These are phyloP conservation scores for Fistulifera pelliculosa DNA, from an alignment of 108 stramenopile genomes.

Conservation along the genomic window DNA sequence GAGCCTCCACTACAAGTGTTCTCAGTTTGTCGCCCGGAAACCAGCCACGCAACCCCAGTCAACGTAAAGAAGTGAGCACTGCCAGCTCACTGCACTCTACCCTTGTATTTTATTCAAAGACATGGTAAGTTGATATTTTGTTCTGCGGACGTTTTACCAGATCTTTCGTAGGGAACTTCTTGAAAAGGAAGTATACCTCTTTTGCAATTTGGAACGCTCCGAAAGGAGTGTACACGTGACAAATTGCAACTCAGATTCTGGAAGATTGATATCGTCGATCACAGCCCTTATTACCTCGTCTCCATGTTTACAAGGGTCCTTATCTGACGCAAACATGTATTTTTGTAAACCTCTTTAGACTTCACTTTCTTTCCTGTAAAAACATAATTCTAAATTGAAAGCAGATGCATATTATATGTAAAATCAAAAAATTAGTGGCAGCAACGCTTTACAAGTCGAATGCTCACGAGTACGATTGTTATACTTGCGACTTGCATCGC, in stretches of 20 bases:
- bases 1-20: conserved; percentile 71
- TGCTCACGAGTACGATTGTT: too few relatives aligned
- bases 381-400: too few relatives aligned
- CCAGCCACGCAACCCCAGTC: background rate
- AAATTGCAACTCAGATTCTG: conserved; percentile 10
- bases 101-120: background rate
- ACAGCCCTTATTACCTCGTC: conserved; percentile 20
- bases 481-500: too few relatives aligned
- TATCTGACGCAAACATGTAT: conserved; percentile 35
- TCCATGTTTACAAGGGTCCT: conserved; percentile 29
- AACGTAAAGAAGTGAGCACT: background rate
- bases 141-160: background rate
- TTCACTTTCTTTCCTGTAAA: too few relatives aligned
- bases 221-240: background rate
- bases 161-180: background rate
- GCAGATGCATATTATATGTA: too few relatives aligned
- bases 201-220: background rate
- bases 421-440: too few relatives aligned
- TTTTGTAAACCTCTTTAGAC: too few relatives aligned
- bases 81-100: background rate
- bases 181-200: too few relatives aligned
- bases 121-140: background rate
- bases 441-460: too few relatives aligned
- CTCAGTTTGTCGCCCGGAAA: conserved; percentile 76
- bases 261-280: conserved; percentile 43